Percentiles rank a stretch among this genome's conserved stretches.
phyloP scores from a whole-genome alignment of 129 eudicot genomes.

The Flaveria brownii region DNA sequence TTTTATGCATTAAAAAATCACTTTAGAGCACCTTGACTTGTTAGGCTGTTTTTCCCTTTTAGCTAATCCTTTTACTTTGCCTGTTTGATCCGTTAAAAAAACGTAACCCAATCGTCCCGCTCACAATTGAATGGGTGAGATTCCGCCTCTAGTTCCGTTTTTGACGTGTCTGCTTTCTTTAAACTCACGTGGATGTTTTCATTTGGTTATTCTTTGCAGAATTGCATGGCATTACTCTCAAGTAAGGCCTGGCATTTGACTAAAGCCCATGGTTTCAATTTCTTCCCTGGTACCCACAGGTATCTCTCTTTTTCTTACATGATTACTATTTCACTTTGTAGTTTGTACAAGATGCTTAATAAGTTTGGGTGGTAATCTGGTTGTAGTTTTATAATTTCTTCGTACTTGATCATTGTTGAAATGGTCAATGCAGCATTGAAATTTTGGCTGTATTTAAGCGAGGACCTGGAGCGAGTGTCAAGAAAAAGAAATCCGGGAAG shows the following conservation, averaged over 20 bases:
- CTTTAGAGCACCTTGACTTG: not conserved
- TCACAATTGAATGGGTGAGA: not conserved
- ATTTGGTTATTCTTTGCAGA: slow-evolving; percentile 42
- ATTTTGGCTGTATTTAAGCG: slow-evolving; percentile 86
- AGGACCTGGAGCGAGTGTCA: slow-evolving; percentile 46
- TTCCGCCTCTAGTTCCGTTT: not conserved
- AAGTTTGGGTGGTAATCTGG: slow-evolving; percentile 1
- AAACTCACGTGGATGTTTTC: not conserved
- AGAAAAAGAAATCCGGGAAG: slow-evolving; percentile 64
- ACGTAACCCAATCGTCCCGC: not conserved
- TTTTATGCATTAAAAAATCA: not conserved
- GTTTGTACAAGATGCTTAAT: slow-evolving; percentile 9
- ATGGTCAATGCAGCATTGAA: slow-evolving; percentile 75
- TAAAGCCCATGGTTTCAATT: slow-evolving; percentile 91
- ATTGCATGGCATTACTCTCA: slow-evolving; percentile 74
- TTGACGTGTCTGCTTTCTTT: not conserved
- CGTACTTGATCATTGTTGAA: slow-evolving; percentile 1
- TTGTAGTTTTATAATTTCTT: not conserved
- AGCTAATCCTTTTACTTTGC: not conserved
- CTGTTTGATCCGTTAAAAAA: not conserved
- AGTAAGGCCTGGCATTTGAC: slow-evolving; percentile 84
- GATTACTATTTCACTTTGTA: slow-evolving; percentile 20
- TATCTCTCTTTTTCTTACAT: slow-evolving; percentile 31
- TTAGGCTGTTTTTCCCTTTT: slow-evolving; percentile 2
- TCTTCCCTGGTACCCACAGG: slow-evolving; percentile 98